Evolutionary conservation across 2,329 filamentous ascomycete species (phyloP).

Genomic region (Penicillium sp.): DNA sequence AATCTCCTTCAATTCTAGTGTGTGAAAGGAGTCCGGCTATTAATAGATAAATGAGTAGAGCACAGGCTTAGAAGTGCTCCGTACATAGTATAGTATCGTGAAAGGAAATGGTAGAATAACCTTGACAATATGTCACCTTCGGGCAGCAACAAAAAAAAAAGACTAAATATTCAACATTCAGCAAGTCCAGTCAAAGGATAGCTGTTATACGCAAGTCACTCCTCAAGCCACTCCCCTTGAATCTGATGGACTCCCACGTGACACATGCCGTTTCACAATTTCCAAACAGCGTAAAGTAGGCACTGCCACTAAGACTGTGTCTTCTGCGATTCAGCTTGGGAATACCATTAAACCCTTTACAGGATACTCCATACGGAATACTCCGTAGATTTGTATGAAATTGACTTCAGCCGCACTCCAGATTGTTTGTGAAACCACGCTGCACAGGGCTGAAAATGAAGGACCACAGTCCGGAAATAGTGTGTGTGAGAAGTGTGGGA

Average conservation of each 20-base stretch:
- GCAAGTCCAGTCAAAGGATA: background rate
- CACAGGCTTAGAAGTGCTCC: background rate
- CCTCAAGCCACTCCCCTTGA: background rate
- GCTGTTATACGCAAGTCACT: background rate
- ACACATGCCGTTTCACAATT: conserved; percentile 18
- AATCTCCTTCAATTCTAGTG: background rate
- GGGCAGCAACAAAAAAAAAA: background rate
- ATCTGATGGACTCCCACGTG: conserved; percentile 11
- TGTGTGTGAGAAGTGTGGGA: background rate
- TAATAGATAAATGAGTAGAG: background rate
- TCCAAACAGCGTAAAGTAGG: conserved; percentile 6
- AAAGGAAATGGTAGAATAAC: background rate
- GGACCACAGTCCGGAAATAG: background rate
- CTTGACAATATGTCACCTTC: too few relatives aligned
- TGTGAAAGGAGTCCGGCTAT: background rate
- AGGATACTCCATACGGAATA: background rate
- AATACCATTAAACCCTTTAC: background rate
- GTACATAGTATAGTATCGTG: background rate
- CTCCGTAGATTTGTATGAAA: background rate
- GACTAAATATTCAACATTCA: background rate
- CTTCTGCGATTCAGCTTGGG: background rate
- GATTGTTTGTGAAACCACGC: background rate
- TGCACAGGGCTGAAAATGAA: conserved; percentile 1
- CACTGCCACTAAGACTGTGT: background rate
- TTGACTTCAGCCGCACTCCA: background rate